Conservation (phyloP, 2,329 filamentous ascomycete species). For the Pyricularia sp. region DNA sequence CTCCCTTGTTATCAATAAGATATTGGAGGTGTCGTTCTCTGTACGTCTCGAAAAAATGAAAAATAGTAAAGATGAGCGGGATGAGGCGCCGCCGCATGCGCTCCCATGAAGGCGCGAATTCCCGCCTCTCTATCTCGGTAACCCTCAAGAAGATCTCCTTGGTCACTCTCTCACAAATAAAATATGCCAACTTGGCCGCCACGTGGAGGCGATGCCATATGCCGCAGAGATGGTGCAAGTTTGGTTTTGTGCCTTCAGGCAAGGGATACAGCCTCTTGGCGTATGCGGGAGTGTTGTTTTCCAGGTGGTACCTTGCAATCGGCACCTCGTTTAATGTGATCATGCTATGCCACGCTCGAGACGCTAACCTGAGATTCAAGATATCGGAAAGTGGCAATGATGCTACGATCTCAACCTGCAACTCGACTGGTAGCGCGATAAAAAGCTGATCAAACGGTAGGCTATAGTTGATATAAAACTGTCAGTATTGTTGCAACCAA, state of each 20-base stretch:
- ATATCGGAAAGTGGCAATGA: conserved; percentile 51
- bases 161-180: conserved; percentile 56
- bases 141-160: conserved; percentile 55
- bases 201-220: conserved; percentile 59
- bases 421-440: conserved; percentile 46
- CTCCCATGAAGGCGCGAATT: conserved; percentile 52
- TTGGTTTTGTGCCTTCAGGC: conserved; percentile 35
- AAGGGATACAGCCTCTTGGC: conserved; percentile 49
- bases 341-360: conserved; percentile 49
- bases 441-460: conserved; percentile 48
- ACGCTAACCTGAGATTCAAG: conserved; percentile 48
- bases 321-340: conserved; percentile 51
- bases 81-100: conserved; percentile 57
- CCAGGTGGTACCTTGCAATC: conserved; percentile 52
- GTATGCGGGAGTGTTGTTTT: conserved; percentile 50
- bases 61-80: conserved; percentile 54
- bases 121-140: conserved; percentile 41
- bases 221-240: conserved; percentile 52
- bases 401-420: conserved; percentile 54
- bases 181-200: conserved; percentile 49
- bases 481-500: neutral
- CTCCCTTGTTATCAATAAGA: conserved; percentile 39
- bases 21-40: conserved; percentile 49
- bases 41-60: conserved; percentile 60
- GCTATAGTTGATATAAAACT: conserved; percentile 14